Percentiles rank a stretch among this genome's conserved stretches.
These are phyloP conservation scores for Dovyalis caffra DNA, from an alignment of 345 rosid genomes.

Conservation along the genomic window DNA sequence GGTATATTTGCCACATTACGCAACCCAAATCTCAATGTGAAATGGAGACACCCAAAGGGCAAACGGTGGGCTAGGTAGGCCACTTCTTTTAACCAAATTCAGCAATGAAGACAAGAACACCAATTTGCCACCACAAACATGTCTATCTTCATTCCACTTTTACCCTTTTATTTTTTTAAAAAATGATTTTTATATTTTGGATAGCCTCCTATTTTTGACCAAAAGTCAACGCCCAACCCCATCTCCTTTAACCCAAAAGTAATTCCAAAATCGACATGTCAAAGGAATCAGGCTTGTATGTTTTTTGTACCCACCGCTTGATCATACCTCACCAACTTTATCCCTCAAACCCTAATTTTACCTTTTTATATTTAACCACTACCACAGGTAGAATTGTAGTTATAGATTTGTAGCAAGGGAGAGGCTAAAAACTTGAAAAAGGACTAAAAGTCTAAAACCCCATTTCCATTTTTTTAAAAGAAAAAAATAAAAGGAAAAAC, in stretches of 20 bases:
- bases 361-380: constrained; percentile 20
- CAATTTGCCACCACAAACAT: constrained; percentile 13
- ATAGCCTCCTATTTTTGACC: neutral
- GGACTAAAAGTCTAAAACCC: constrained; percentile 10
- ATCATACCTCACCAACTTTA: constrained; percentile 13
- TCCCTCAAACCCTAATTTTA: constrained; percentile 31
- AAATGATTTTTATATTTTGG: neutral
- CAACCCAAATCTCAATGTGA: neutral
- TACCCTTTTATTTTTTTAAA: neutral
- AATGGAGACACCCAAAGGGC: constrained; percentile 4
- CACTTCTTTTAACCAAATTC: constrained; percentile 16
- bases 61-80: constrained; percentile 23
- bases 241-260: neutral
- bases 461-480: neutral
- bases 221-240: constrained; percentile 19
- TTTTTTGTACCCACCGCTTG: constrained; percentile 8
- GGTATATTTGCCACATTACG: neutral
- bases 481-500: neutral
- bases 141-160: neutral
- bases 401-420: neutral
- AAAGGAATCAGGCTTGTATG: constrained; percentile 14
- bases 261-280: constrained; percentile 15
- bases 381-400: constrained; percentile 7
- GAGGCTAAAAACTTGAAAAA: neutral
- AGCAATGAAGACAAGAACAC: constrained; percentile 15